Evolutionary conservation across 116 monocot species (phyloP).

Genomic region (Phalaenopsis hybrid): DNA sequence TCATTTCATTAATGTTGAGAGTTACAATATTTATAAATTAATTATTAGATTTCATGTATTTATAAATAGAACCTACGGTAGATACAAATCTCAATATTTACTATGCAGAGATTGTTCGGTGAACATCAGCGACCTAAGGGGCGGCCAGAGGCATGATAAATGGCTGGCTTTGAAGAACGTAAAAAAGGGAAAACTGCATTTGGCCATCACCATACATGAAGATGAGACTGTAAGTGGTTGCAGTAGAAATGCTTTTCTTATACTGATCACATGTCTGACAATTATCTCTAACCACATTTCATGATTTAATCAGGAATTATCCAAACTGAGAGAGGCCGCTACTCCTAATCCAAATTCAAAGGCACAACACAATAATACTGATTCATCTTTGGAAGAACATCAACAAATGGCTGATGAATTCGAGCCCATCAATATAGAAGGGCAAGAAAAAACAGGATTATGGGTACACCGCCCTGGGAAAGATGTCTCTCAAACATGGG

Average conservation of each 20-base stretch:
- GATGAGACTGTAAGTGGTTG: slow-evolving; percentile 11
- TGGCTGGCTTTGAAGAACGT: slow-evolving; percentile 70
- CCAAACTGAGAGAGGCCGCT: slow-evolving; percentile 1
- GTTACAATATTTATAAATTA: too few relatives aligned
- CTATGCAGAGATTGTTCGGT: slow-evolving; percentile 53
- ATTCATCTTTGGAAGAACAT: background rate
- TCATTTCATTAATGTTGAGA: too few relatives aligned
- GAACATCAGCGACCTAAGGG: slow-evolving; percentile 57
- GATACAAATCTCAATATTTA: too few relatives aligned
- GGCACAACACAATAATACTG: background rate
- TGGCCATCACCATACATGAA: slow-evolving; percentile 55
- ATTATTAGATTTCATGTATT: too few relatives aligned
- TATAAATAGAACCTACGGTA: too few relatives aligned
- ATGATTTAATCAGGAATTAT: slow-evolving; percentile 3
- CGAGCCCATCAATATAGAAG: slow-evolving; percentile 45
- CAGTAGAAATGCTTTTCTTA: background rate
- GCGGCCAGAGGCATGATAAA: slow-evolving; percentile 69
- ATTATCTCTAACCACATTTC: background rate
- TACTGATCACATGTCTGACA: background rate
- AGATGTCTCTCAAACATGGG: slow-evolving; percentile 54
- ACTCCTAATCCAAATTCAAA: slow-evolving; percentile 3
- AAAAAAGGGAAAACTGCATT: slow-evolving; percentile 68
- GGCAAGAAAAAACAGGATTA: slow-evolving; percentile 50
- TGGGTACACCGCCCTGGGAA: slow-evolving; percentile 73
- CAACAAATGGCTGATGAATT: slow-evolving; percentile 15